Evolutionary conservation across 805 yeast species (phyloP), one percentile per base, ranked within the genome.

Genomic region (Nakazawaea ernobii): DNA sequence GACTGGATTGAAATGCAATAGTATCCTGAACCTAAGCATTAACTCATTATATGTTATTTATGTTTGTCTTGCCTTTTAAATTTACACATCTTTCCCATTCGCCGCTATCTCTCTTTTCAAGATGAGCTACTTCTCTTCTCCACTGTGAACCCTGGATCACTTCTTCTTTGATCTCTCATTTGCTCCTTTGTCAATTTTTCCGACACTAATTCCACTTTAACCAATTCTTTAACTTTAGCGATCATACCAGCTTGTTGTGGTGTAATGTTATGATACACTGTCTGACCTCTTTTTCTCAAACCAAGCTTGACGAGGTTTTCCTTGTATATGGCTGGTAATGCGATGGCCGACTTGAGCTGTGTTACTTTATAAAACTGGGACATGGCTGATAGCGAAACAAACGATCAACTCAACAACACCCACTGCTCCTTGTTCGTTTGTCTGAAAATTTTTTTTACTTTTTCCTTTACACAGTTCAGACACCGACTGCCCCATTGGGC

Each of bases 181-280:
- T 86, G 74, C 14, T 66, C 63, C 46, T 72, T 74, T 1, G 80
- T 65, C 55, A 80, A 65, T 15, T 68, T 68, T 28, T 70, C 66
- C 39, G 80, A 82, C 9, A 84, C 80, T 33, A 89, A 68, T 55
- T 89, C 92, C 28, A 92, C 94, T 42, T 77, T 78, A 8, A 92
- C 91, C 48, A 92, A 71, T 63, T 92, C 97, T 65, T 92, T 92
- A 40, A 92, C 87, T 50, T 75, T 71, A 30, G 88, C 79, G 48
- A 92, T 74, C 71, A 83, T 82, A 63, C 96, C 96, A 3, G 98
- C 97, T 50, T 84, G 77, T 32, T 84, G 78, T 13, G 95, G 90
- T 10, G 84, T 74, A 4, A 86, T 88, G 41, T 69, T 67, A 58
- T 82, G 91, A 66, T 84, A 91, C 2, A 80, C 82, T 1, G 83